These are phyloP conservation scores for Rhododendron vialii DNA, from an alignment of 148 eudicot species.

Conservation along the genomic window DNA sequence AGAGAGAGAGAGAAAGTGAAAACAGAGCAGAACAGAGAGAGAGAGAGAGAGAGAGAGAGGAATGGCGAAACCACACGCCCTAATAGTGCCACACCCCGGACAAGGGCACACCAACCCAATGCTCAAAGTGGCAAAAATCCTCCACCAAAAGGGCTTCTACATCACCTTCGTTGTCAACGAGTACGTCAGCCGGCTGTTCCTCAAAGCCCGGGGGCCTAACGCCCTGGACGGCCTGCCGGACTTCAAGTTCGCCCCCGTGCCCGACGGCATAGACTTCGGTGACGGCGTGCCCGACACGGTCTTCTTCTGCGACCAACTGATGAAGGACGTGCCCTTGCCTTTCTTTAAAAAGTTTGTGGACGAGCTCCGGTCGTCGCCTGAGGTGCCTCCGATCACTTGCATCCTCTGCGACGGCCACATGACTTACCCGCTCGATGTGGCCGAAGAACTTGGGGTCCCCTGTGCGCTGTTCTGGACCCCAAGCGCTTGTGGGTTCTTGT, in stretches of 20 bases:
- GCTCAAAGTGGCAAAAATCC: not conserved
- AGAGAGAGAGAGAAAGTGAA: too few relatives aligned
- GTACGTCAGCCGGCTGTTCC: too few relatives aligned
- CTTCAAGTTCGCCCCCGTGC: not conserved
- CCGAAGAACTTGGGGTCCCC: slow-evolving; percentile 29
- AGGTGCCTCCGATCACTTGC: slow-evolving; percentile 27
- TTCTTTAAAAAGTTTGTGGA: slow-evolving; percentile 28
- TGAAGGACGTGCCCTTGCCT: not conserved
- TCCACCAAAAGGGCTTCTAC: not conserved
- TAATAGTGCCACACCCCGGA: not conserved
- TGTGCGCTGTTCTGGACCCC: slow-evolving; percentile 20
- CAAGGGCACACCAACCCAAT: not conserved
- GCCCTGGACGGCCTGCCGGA: not conserved
- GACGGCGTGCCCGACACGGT: slow-evolving; percentile 34
- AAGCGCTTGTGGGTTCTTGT: slow-evolving; percentile 33
- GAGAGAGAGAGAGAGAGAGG: too few relatives aligned
- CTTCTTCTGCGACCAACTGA: slow-evolving; percentile 11
- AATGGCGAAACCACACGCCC: not conserved
- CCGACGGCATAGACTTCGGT: not conserved
- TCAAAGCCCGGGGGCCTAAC: too few relatives aligned
- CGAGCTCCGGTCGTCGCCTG: slow-evolving; percentile 10
- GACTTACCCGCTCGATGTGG: slow-evolving; percentile 32
- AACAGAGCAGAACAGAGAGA: too few relatives aligned
- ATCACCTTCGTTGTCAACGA: not conserved
- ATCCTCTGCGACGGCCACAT: slow-evolving; percentile 28